Evolutionary conservation across 345 rosid species (phyloP).

Genomic region (Pseudoturritis turrita): DNA sequence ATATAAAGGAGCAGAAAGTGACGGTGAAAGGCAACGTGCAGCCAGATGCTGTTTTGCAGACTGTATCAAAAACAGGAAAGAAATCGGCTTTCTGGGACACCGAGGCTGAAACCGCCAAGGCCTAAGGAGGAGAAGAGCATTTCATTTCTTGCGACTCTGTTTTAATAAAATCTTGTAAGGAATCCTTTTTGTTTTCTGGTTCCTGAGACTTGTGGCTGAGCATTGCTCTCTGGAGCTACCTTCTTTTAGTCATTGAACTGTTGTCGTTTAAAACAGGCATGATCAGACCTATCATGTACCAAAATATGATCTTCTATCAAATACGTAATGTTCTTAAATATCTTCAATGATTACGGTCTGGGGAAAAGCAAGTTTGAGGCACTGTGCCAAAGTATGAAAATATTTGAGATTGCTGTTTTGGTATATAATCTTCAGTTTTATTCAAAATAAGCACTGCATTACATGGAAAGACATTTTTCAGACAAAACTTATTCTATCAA

Average conservation of each 20-base stretch:
- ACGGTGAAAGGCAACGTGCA: conserved; percentile 81
- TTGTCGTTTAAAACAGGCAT: not conserved
- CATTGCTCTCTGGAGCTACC: not conserved
- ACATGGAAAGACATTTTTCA: not conserved
- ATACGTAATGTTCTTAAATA: not conserved
- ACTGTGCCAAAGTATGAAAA: not conserved
- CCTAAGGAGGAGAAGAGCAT: conserved; percentile 7
- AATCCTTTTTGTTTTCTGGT: not conserved
- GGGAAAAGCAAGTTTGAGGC: not conserved
- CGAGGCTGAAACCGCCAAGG: conserved; percentile 18
- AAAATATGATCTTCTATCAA: not conserved
- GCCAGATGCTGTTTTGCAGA: conserved; percentile 73
- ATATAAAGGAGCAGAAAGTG: conserved; percentile 85
- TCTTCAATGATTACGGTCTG: not conserved
- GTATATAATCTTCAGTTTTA: not conserved
- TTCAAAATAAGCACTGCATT: not conserved
- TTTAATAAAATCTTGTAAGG: not conserved
- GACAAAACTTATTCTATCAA: not conserved
- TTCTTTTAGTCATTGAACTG: not conserved
- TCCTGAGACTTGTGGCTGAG: not conserved
- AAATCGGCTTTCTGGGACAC: conserved; percentile 67
- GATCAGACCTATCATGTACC: not conserved
- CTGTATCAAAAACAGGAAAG: conserved; percentile 83
- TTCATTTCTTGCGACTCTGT: not conserved
- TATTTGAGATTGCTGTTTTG: not conserved